These are phyloP conservation scores for Raddia distichophylla DNA, from an alignment of 176 grass and related monocot genomes.

Conservation along the genomic window DNA sequence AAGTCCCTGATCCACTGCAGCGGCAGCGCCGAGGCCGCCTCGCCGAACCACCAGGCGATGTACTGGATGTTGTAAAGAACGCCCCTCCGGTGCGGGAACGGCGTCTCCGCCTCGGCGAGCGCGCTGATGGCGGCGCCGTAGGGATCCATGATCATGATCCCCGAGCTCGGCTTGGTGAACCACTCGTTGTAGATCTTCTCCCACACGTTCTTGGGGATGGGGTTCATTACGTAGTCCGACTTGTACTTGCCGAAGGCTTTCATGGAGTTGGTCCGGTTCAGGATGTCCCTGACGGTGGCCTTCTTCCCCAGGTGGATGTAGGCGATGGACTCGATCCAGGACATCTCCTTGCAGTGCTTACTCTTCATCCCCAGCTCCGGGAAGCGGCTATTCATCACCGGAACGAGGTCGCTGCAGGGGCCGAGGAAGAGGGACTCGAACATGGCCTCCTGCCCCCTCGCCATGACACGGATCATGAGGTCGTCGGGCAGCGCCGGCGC, in stretches of 20 bases:
- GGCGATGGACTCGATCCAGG: constrained; percentile 41
- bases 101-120: neutral
- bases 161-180: constrained; percentile 25
- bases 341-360: constrained; percentile 46
- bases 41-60: constrained; percentile 28
- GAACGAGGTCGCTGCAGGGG: neutral
- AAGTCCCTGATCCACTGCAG: constrained; percentile 37
- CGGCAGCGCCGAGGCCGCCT: neutral
- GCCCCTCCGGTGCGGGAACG: constrained; percentile 46
- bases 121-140: constrained; percentile 40
- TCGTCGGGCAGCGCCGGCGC: constrained; percentile 36
- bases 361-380: constrained; percentile 30
- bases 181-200: constrained; percentile 26
- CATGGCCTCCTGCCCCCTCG: neutral
- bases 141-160: constrained; percentile 46
- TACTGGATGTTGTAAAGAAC: constrained; percentile 51
- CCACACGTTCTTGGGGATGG: constrained; percentile 27
- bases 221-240: constrained; percentile 38
- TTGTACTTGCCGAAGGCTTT: constrained; percentile 39
- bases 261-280: neutral
- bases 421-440: constrained; percentile 46
- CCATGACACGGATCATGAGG: constrained; percentile 38
- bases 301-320: constrained; percentile 18
- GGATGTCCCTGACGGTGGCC: neutral
- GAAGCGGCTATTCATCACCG: constrained; percentile 1